Base-by-base conservation (phyloP, 495 filamentous ascomycete species). In the Aspergillus heteromorphus region DNA sequence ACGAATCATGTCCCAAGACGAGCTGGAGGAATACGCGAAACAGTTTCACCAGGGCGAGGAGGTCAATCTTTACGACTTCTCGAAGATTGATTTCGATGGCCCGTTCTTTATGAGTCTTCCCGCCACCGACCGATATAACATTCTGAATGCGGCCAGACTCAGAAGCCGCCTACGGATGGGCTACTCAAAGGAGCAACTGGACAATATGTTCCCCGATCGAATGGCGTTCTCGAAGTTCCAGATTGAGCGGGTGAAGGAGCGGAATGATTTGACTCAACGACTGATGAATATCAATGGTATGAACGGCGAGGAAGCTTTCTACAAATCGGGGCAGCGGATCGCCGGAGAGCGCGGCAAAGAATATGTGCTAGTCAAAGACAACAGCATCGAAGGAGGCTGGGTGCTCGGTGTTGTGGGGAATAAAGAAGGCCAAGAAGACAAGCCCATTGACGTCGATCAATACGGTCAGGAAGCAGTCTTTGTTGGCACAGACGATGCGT, bases 201-300 rank as follows among this genome's bases (percentile, higher is more conserved):
- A 97, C 58, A 80, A 68, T 23, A 97, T 97, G 93, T 98, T 98
- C 60, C 95, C 93, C 0, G 86, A 98, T 65, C 83, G 93, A n/a
- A 96, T 97, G 89, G 93, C 86, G 4, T 98, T 98, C 59, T 95
- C 90, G 0, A 85, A 78, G 47, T 98, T 98, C 65, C 93, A 98
- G 73, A 96, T 98, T 52, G 95, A 96, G 60, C 77, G 93, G 30
- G 95, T 97, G 16, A 80, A 74, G 58, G 91, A 97, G 66, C 79
- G 93, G 36, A 98, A 97, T 65, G 85, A 96, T 53, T 75, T 98
- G n/a, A 97, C 93, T 0, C 93, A 97, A 68, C 81, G 92, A 40
- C 70, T 98, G 40, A 97, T 98, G 93, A 85, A 93, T 59, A 80
- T 97, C 23, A 89, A 92, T 62, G 91, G 91, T 16, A 95, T 95